Conservation (phyloP, 257 asterid species). For the Solanum pennellii region DNA sequence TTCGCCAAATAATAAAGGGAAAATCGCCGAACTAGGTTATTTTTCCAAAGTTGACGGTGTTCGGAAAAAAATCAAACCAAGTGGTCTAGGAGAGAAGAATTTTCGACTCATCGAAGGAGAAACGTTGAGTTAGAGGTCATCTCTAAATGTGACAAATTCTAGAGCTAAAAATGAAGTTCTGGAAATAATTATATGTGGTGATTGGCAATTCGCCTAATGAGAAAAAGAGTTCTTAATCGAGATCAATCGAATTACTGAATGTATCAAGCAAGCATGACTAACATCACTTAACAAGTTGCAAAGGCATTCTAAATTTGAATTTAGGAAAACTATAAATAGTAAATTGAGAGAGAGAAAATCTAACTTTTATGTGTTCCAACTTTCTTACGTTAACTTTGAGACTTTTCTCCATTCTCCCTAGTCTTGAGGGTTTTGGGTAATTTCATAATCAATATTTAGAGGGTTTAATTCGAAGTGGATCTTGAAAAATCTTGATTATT, state of each 20-base stretch:
- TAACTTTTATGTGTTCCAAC: neutral
- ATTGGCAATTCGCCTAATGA: neutral
- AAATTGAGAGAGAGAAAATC: neutral
- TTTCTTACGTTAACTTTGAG: neutral
- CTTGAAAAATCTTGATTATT: neutral
- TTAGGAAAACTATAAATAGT: neutral
- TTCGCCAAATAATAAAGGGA: neutral
- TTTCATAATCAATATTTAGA: neutral
- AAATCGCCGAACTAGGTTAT: neutral
- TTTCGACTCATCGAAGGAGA: neutral
- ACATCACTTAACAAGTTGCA: neutral
- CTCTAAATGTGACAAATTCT: neutral
- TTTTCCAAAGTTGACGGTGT: neutral
- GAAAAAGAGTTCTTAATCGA: neutral
- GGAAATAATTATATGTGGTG: neutral
- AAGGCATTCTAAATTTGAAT: neutral
- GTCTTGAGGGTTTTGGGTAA: neutral
- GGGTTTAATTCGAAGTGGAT: neutral
- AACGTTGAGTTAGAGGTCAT: neutral
- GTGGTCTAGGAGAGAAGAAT: neutral
- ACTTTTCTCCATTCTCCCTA: neutral
- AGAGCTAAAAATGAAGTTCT: neutral
- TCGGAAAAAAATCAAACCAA: neutral
- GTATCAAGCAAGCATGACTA: neutral
- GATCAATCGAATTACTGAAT: neutral